Conservation (phyloP, 1,284 basidiomycete genomes). For the Sporisorium reilianum region DNA sequence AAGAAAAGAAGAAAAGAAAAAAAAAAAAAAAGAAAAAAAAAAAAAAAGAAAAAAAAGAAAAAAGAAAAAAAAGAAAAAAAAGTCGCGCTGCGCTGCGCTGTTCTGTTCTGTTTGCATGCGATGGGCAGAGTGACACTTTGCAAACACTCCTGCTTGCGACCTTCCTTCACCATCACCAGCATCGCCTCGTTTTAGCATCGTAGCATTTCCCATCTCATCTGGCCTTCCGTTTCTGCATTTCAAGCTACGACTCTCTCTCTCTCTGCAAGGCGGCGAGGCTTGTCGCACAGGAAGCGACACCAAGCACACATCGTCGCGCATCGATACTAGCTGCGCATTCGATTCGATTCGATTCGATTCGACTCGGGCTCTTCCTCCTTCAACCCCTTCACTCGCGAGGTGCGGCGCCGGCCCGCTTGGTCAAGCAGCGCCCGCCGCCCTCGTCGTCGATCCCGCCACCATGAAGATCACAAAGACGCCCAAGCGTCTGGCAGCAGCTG, state of each 20-base stretch:
- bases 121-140: not conserved
- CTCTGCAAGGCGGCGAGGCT: not conserved
- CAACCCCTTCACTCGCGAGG: constrained; percentile 1
- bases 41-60: too few species aligned
- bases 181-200: too few species aligned
- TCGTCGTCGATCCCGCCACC: not conserved
- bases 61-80: too few species aligned
- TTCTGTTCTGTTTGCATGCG: too few species aligned
- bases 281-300: not conserved
- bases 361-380: not conserved
- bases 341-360: not conserved
- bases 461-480: constrained; percentile 69
- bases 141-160: too few species aligned
- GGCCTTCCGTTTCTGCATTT: not conserved
- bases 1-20: too few species aligned
- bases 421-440: constrained; percentile 10
- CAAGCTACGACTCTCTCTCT: not conserved
- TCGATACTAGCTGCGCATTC: not conserved
- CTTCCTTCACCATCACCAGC: not conserved
- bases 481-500: constrained; percentile 64
- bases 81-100: too few species aligned
- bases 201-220: too few species aligned
- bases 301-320: not conserved
- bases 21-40: too few species aligned
- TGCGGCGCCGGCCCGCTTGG: constrained; percentile 22